Evolutionary conservation across 164 flowering plant genomes (phyloP), one percentile per base, ranked within the genome.

Genomic region (Piper betle): DNA sequence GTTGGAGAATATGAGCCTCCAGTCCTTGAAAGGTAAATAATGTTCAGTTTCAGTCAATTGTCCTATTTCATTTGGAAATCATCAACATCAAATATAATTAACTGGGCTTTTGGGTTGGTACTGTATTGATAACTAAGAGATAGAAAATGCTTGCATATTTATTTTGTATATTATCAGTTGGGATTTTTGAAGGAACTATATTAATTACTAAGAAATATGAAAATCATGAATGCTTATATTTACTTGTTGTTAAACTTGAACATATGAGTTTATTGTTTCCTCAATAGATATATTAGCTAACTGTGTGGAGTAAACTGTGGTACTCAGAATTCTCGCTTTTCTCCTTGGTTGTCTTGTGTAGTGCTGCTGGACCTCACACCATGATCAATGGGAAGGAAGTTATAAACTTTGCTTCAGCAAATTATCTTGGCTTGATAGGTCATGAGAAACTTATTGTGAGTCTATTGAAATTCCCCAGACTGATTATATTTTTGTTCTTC

Each of bases 281-380:
- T n/a, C n/a, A n/a, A n/a, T n/a, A n/a, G n/a, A n/a, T n/a, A n/a
- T n/a, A n/a, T n/a, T n/a, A n/a, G n/a, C n/a, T n/a, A n/a, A n/a
- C n/a, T n/a, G n/a, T n/a, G n/a, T n/a, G n/a, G n/a, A n/a, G n/a
- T n/a, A n/a, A n/a, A n/a, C n/a, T n/a, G n/a, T 41, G 4, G 9
- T 41, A 4, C 43, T 4, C 9, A 41, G 43, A 41, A 41, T 41
- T 41, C 43, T 41, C 9, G 43, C 43, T 41, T 41, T 41, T 41
- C 43, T 41, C 66, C 38, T 63, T 66, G 57, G 65, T 52, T 68
- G 70, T 39, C 68, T 65, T 54, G 39, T 76, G 65, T 89, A 93
- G 97, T 78, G 89, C 95, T 80, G 99, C 97, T 55, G 87, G 91
- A 25, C 87, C 96, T 6, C 97, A 88, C 73, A 69, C 93, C 38